Evolutionary conservation across 805 yeast genomes (phyloP), one percentile per base, ranked within the genome.

Genomic region (Pichia cabralensis): DNA sequence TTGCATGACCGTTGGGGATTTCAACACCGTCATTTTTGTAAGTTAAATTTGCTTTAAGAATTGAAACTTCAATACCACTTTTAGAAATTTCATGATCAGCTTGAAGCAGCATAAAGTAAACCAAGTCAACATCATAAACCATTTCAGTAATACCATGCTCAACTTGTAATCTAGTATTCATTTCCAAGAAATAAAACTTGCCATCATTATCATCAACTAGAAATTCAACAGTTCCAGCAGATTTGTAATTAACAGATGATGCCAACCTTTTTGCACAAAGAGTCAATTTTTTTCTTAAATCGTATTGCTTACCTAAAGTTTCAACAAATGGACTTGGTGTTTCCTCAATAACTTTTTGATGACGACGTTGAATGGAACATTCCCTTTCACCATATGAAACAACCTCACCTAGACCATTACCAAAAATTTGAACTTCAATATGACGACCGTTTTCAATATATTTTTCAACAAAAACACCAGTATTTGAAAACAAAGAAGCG

Each of bases 221-320:
- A 28, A 49, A 52, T 25, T 52, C 57, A 18, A 52, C 42, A n/a
- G 57, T 52, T 29, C 57, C 57, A 6, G 57, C 57, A 10, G 56
- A 49, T 28, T 44, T 48, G 28, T 52, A 52, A 6, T 49, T 47
- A 26, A 50, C 42, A 11, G 39, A 25, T 8, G 45, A 26, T 12
- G 53, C 57, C 11, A 52, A 36, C 15, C 33, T 34, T 8, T 26
- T 33, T 10, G 56, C 53, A 37, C 47, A 46, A 13, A 31, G 11
- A 12, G 43, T 34, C 15, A 52, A 30, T n/a, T 34, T 31, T 23
- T 35, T 40, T 40, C 56, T 44, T 10, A 52, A 26, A 5, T 27
- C 33, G 12, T 28, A 22, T 13, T 39, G 26, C 12, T 28, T 22
- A 10, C 36, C 40, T 10, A 39, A 35, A 14, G 30, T 26, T 12